phyloP scores from a whole-genome alignment of 306 rosid species.

The Dryas octopetala region DNA sequence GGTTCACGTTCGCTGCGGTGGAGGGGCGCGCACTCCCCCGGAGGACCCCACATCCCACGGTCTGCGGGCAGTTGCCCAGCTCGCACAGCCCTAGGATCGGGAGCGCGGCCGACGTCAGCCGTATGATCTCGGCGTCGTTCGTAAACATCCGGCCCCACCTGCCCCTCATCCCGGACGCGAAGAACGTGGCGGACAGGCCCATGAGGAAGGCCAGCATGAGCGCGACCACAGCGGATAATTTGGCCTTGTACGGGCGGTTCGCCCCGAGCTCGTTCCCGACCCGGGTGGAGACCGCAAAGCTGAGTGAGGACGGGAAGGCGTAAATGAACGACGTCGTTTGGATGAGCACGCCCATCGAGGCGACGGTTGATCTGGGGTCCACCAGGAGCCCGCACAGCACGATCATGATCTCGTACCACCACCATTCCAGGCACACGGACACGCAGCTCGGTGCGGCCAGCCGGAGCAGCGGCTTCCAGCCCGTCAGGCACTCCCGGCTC shows the following conservation, averaged over 20 bases:
- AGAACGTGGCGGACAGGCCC: conserved; percentile 61
- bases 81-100: conserved; percentile 91
- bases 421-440: conserved; percentile 94
- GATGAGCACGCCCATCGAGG: conserved; percentile 85
- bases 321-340: conserved; percentile 88
- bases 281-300: conserved; percentile 79
- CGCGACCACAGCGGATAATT: conserved; percentile 53
- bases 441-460: conserved; percentile 86
- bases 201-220: conserved; percentile 45
- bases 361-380: conserved; percentile 79
- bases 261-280: conserved; percentile 90
- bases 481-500: conserved; percentile 57
- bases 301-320: conserved; percentile 79
- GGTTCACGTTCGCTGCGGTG: conserved; percentile 77
- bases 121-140: conserved; percentile 44
- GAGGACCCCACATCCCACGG: conserved; percentile 83
- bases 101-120: conserved; percentile 61
- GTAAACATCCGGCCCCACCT: conserved; percentile 83
- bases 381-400: conserved; percentile 66
- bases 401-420: conserved; percentile 99
- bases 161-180: conserved; percentile 53
- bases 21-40: conserved; percentile 85
- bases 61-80: conserved; percentile 94
- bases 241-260: conserved; percentile 42
- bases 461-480: conserved; percentile 63